These are phyloP conservation scores for Clarireedia paspali DNA, from an alignment of 2,329 filamentous ascomycete genomes.

Conservation along the genomic window DNA sequence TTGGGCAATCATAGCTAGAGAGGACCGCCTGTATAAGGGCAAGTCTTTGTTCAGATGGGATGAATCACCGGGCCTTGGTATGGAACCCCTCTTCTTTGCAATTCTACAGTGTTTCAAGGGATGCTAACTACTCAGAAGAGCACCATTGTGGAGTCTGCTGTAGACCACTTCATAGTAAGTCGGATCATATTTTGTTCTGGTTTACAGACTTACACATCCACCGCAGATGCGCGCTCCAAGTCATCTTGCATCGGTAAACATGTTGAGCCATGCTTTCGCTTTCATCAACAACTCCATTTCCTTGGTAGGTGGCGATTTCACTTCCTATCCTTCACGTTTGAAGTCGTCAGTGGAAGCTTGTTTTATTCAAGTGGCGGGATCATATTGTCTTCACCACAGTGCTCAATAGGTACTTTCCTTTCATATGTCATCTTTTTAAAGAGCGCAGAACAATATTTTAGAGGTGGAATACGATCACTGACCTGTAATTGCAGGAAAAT, in stretches of 20 bases:
- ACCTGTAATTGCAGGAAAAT: constrained; percentile 18
- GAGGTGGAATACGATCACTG: neutral
- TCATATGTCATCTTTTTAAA: too few relatives aligned
- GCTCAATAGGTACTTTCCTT: too few relatives aligned
- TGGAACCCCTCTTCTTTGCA: neutral
- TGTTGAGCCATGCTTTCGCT: constrained; percentile 29
- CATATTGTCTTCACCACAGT: too few relatives aligned
- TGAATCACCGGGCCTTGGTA: constrained; percentile 26
- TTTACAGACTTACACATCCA: neutral
- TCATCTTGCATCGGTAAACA: constrained; percentile 28
- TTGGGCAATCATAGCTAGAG: constrained; percentile 23
- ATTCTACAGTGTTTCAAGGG: neutral
- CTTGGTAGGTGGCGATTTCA: constrained; percentile 19
- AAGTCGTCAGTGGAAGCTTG: neutral
- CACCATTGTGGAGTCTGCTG: constrained; percentile 29
- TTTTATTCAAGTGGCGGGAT: neutral
- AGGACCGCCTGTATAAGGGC: constrained; percentile 25
- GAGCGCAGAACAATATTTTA: too few relatives aligned
- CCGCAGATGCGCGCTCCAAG: constrained; percentile 25
- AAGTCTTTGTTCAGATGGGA: constrained; percentile 27
- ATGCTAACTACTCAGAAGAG: constrained; percentile 19
- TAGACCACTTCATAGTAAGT: constrained; percentile 26
- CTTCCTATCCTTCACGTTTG: neutral
- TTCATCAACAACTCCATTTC: constrained; percentile 29
- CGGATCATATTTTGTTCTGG: neutral